Evolutionary conservation across 352 stramenopile species (phyloP).

Genomic region (Plasmopara muralis): DNA sequence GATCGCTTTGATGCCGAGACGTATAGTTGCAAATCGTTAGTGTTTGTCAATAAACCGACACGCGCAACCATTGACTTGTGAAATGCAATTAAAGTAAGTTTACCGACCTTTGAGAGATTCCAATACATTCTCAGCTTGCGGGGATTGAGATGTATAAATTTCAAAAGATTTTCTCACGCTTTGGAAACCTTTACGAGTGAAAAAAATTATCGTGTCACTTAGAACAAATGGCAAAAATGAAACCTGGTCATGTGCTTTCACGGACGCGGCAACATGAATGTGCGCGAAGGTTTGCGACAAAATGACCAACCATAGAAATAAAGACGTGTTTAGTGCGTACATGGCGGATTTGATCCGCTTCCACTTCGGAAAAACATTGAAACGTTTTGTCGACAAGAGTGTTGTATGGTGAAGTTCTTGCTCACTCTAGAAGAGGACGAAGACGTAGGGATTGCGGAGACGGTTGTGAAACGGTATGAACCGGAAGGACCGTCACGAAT

Average conservation of each 20-base stretch:
- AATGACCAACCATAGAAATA: slow-evolving; percentile 95
- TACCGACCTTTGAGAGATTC: slow-evolving; percentile 97
- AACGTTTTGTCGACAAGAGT: slow-evolving; percentile 55
- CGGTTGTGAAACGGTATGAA: slow-evolving; percentile 96
- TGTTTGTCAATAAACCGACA: slow-evolving; percentile 91
- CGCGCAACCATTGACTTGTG: slow-evolving; percentile 95
- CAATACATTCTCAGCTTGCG: slow-evolving; percentile 99
- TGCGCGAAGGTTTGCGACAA: slow-evolving; percentile 98
- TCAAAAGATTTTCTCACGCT: slow-evolving; percentile 95
- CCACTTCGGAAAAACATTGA: slow-evolving; percentile 89
- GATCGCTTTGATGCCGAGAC: slow-evolving; percentile 89
- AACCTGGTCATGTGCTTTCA: slow-evolving; percentile 87
- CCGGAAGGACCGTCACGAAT: slow-evolving; percentile 90
- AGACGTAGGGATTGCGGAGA: slow-evolving; percentile 90
- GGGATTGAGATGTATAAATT: slow-evolving; percentile 96
- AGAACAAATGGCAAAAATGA: slow-evolving; percentile 88
- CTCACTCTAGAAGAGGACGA: slow-evolving; percentile 95
- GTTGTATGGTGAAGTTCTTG: slow-evolving; percentile 97
- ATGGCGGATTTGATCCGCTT: slow-evolving; percentile 89
- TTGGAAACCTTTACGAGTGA: slow-evolving; percentile 92
- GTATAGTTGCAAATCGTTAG: slow-evolving; percentile 76
- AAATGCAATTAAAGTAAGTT: slow-evolving; percentile 95
- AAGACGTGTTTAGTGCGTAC: slow-evolving; percentile 90
- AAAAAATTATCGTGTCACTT: slow-evolving; percentile 71
- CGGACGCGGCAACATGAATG: slow-evolving; percentile 97